Percentiles rank a stretch among this genome's conserved stretches.
These are phyloP conservation scores for Ascoidea asiatica DNA, from an alignment of 805 yeast genomes.

Conservation along the genomic window DNA sequence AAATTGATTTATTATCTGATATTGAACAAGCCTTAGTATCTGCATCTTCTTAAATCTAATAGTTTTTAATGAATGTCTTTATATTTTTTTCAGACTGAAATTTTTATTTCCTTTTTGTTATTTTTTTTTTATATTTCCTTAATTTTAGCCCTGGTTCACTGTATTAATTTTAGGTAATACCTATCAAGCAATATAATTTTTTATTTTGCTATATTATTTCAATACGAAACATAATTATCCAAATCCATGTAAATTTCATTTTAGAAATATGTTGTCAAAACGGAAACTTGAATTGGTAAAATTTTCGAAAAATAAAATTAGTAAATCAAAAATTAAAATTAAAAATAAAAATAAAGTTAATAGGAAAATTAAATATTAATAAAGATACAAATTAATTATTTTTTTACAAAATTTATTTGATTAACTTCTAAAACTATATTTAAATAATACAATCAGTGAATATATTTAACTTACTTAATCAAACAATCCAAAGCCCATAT, in stretches of 20 bases:
- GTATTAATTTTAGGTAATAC: too few species aligned
- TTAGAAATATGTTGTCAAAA: too few species aligned
- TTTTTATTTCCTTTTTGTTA: neutral
- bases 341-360: neutral
- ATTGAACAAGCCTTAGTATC: slow-evolving; percentile 50
- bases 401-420: neutral
- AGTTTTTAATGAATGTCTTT: neutral
- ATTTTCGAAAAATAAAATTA: too few species aligned
- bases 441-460: neutral
- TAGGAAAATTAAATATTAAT: too few species aligned
- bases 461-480: slow-evolving; percentile 24
- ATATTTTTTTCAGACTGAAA: too few species aligned
- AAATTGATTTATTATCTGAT: slow-evolving; percentile 62
- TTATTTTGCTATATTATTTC: too few species aligned
- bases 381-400: neutral
- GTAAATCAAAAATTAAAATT: too few species aligned
- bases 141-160: neutral
- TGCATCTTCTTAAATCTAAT: slow-evolving; percentile 11
- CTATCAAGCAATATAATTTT: too few species aligned
- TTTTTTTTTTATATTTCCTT: neutral
- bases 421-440: neutral
- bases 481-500: slow-evolving; percentile 74
- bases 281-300: too few species aligned
- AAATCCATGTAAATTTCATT: too few species aligned
- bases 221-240: too few species aligned